These are phyloP conservation scores for Irpex rosettiformis DNA, from an alignment of 1,284 basidiomycete species.

Conservation along the genomic window DNA sequence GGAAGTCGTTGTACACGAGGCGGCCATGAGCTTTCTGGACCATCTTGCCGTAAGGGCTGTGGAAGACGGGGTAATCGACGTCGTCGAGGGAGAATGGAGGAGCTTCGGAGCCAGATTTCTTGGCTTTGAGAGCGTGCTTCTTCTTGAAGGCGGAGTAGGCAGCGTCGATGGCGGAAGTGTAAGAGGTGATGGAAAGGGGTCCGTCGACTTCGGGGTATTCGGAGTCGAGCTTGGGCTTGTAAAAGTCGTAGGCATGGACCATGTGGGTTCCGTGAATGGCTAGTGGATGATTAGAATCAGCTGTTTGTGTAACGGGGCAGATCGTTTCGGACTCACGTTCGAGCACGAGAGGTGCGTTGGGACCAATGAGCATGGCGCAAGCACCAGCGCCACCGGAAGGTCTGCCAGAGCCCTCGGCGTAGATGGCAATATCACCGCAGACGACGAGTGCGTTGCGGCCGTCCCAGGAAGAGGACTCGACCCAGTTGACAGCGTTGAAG, in stretches of 20 bases:
- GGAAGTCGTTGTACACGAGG: constrained; percentile 90
- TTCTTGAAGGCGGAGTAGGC: constrained; percentile 86
- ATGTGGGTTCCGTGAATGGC: constrained; percentile 97
- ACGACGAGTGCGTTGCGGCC: constrained; percentile 98
- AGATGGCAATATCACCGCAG: constrained; percentile 96
- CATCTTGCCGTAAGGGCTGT: constrained; percentile 97
- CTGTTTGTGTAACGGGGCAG: constrained; percentile 1
- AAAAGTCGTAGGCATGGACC: constrained; percentile 97
- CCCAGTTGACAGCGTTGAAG: constrained; percentile 98
- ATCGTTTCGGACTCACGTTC: constrained; percentile 71
- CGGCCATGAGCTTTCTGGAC: constrained; percentile 98
- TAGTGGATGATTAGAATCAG: constrained; percentile 30
- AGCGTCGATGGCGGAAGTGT: constrained; percentile 91
- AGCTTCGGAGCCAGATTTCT: constrained; percentile 46
- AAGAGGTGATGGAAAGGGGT: constrained; percentile 93
- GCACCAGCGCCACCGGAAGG: constrained; percentile 98
- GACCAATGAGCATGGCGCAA: constrained; percentile 92
- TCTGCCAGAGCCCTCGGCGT: constrained; percentile 93
- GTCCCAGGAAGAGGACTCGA: constrained; percentile 97
- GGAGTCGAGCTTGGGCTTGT: constrained; percentile 91
- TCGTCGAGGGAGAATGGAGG: constrained; percentile 67
- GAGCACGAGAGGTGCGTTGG: constrained; percentile 91
- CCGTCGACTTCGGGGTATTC: constrained; percentile 98
- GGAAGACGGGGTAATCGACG: constrained; percentile 91
- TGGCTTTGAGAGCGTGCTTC: constrained; percentile 66